Evolutionary conservation across 1,139 yeast species (phyloP).

Genomic region (Protomyces gravidus): DNA sequence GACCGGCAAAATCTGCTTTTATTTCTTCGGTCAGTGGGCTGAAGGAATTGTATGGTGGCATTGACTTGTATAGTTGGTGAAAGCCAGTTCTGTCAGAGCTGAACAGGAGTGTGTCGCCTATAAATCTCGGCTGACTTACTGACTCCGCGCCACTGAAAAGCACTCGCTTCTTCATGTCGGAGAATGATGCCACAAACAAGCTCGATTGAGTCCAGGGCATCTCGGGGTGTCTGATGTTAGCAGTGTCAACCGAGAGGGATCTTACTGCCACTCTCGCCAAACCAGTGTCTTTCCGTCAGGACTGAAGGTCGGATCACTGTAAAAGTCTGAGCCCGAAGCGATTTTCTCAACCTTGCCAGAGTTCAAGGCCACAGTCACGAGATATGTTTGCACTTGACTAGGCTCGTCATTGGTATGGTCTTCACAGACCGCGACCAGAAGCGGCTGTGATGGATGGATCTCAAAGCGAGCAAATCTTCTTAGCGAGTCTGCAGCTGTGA

Average conservation of each 20-base stretch:
- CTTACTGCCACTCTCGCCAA: conserved; percentile 21
- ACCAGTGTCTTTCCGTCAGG: conserved; percentile 12
- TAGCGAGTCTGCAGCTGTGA: background rate
- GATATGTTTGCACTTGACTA: conserved; percentile 11
- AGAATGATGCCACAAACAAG: conserved; percentile 7
- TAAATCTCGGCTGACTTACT: conserved; percentile 22
- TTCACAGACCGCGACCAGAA: conserved; percentile 20
- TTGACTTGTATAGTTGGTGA: conserved; percentile 14
- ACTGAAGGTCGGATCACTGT: conserved; percentile 19
- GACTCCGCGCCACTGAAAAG: background rate
- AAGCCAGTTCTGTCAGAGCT: conserved; percentile 16
- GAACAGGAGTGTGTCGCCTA: conserved; percentile 1
- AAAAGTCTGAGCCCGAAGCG: conserved; percentile 11
- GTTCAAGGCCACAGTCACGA: conserved; percentile 2
- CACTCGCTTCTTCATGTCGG: background rate
- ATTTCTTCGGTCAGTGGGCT: background rate
- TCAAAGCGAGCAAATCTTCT: conserved; percentile 16
- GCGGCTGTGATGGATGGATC: conserved; percentile 3
- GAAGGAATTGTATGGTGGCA: conserved; percentile 3
- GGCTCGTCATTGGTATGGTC: conserved; percentile 18
- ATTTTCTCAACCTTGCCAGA: background rate
- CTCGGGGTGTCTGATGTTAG: conserved; percentile 3
- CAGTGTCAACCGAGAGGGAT: background rate
- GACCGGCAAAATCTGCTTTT: conserved; percentile 17
- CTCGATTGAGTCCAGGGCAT: conserved; percentile 28